These are phyloP conservation scores for Austroboletus rostrupii DNA, from an alignment of 1,284 basidiomycete species.

Conservation along the genomic window DNA sequence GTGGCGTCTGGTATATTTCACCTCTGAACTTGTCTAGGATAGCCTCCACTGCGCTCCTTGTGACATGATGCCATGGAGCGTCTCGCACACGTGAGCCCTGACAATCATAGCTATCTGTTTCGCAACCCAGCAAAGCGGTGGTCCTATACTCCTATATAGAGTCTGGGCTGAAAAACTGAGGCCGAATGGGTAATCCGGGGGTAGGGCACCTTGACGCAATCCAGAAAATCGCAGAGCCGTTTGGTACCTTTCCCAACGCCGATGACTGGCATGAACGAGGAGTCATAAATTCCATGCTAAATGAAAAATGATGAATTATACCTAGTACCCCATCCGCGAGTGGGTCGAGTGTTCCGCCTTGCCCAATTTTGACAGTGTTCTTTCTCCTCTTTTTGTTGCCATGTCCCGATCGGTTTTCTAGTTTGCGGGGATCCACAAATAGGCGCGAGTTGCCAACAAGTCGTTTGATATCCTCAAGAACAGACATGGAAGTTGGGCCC, in stretches of 20 bases:
- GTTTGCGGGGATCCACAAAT: constrained; percentile 64
- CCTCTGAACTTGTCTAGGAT: constrained; percentile 81
- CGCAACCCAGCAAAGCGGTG: constrained; percentile 88
- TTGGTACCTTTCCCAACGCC: constrained; percentile 92
- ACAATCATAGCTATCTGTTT: constrained; percentile 94
- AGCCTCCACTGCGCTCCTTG: constrained; percentile 68
- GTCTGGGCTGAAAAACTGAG: constrained; percentile 17
- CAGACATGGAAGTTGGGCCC: constrained; percentile 86
- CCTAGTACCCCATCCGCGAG: constrained; percentile 92
- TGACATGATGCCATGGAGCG: constrained; percentile 83
- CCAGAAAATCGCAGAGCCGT: constrained; percentile 78
- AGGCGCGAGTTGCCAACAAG: constrained; percentile 76
- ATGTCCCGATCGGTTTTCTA: constrained; percentile 42
- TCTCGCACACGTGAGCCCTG: constrained; percentile 76
- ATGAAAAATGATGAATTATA: constrained; percentile 31
- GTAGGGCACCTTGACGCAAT: constrained; percentile 79
- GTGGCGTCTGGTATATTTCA: constrained; percentile 85
- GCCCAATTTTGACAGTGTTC: constrained; percentile 74
- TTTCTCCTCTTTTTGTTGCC: constrained; percentile 40
- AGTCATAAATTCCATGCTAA: constrained; percentile 12
- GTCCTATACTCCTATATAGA: constrained; percentile 79
- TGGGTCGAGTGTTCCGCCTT: constrained; percentile 95
- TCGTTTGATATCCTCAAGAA: constrained; percentile 84
- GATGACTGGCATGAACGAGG: constrained; percentile 55
- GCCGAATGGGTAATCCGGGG: constrained; percentile 2